A percentile compares a stretch with the other conserved stretches of the same genome.
Conservation (phyloP, 1,139 yeast genomes). For the Saccharomyces pastorianus region DNA sequence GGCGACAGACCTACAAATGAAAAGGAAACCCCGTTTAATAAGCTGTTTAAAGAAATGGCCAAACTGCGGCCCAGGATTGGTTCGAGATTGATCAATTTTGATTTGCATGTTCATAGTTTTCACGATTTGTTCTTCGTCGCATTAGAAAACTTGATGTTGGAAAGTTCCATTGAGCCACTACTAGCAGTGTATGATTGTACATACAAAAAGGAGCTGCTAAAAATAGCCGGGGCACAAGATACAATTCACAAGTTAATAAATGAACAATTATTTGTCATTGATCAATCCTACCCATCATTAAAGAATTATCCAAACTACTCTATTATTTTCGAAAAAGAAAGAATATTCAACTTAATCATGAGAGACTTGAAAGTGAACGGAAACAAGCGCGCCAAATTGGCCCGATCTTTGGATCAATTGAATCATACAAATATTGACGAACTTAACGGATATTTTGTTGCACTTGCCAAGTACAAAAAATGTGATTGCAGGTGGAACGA, state of each 20-base stretch:
- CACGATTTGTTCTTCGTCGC: slow-evolving; percentile 2
- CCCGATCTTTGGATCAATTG: slow-evolving; percentile 49
- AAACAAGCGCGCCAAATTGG: slow-evolving; percentile 56
- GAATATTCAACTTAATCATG: slow-evolving; percentile 40
- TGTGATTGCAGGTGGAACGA: slow-evolving; percentile 42
- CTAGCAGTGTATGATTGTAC: slow-evolving; percentile 60
- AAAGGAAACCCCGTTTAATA: slow-evolving; percentile 32
- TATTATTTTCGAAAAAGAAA: slow-evolving; percentile 32
- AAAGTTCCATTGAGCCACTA: slow-evolving; percentile 68
- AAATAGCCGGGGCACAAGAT: slow-evolving; percentile 32
- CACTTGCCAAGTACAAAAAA: slow-evolving; percentile 41
- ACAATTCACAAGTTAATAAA: slow-evolving; percentile 37
- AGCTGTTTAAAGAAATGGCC: slow-evolving; percentile 29
- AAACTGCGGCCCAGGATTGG: slow-evolving; percentile 5
- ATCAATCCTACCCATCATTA: background rate
- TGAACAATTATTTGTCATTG: slow-evolving; percentile 35
- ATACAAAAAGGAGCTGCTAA: slow-evolving; percentile 54
- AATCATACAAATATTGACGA: slow-evolving; percentile 56
- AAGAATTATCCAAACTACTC: slow-evolving; percentile 36
- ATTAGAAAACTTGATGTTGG: slow-evolving; percentile 60
- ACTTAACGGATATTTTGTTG: slow-evolving; percentile 57
- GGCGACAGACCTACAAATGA: slow-evolving; percentile 4
- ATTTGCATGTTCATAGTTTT: background rate
- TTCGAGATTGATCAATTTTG: slow-evolving; percentile 6
- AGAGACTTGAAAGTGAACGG: slow-evolving; percentile 40